Base-by-base conservation (phyloP, 345 rosid genomes). In the Citrus medica region DNA sequence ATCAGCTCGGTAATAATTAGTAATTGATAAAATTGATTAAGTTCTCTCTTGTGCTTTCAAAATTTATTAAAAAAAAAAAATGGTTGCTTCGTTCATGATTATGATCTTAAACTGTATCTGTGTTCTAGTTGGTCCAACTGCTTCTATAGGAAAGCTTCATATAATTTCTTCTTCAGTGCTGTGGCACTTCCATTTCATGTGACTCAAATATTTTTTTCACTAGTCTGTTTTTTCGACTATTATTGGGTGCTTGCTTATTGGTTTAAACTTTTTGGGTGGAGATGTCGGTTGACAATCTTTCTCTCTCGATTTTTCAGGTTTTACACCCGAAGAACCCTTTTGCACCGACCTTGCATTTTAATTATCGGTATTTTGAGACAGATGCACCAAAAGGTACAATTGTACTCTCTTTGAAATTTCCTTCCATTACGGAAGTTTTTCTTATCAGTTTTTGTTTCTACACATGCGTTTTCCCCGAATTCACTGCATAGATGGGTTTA, bases 251-350 rank as follows among this genome's bases (percentile, higher is more conserved):
- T 8, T 25, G 33, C 72, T 8, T 65, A 21, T 32, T 65, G 21
- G 69, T 21, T 65, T 32, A 33, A 65, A 1, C 13, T 66, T 37
- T 66, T 6, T 12, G 27, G 46, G 16, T 9, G 4, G 9, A 22
- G 70, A 66, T 12, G 5, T 66, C 5, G 0, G 0, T 66, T 40
- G 4, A 66, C 12, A 22, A 22, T 66, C 17, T 35, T 6, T 51
- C 25, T 19, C 72, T 75, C 16, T 62, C 61, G 16, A 42, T 63
- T 70, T 46, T 40, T 67, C 82, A 92, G 97, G 97, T 90, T 70
- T 80, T 92, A 74, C 97, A 92, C 86, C 94, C 97, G 0, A 90
- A 90, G 92, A 95, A 95, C 81, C 99, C 99, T 4, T 95, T 92
- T 82, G 94, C 98, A 4, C 99, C 99, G 5, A 94, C 99, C 5